Base-by-base conservation (phyloP, 805 yeast genomes). In the Yamadazyma akitaensis region DNA sequence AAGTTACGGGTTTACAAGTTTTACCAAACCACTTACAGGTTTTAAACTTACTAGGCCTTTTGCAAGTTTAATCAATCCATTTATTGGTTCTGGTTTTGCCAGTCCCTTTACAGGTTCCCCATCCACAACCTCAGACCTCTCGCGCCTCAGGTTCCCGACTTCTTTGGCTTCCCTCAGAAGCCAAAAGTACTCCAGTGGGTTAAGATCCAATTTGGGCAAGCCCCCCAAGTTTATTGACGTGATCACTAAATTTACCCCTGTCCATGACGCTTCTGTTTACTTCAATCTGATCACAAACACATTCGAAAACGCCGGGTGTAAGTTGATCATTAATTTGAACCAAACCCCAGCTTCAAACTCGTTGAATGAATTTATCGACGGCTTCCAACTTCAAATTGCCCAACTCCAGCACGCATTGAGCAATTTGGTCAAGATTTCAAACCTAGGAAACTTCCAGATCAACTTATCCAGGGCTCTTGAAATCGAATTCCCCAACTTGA, bases 271-370 rank as follows among this genome's bases (percentile, higher is more conserved):
- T 14, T 44, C 53, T 9, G 42, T 13, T 6, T 44, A 32, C 40
- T 51, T 34, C 34, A 51, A 51, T 36, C 26, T 31, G 8, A 10
- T 48, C 3, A 41, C 52, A n/a, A 30, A 35, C 9, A 24, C 34
- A 24, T 48, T 26, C 44, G 52, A 51, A 26, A 35, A 37, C 11
- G 39, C 30, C 25, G 54, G 54, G 19, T 43, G 51, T 34, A 11
- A n/a, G 3, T 38, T 51, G 3, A 45, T 13, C 7, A 5, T 44
- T 5, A 11, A n/a, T 5, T 33, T 31, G 35, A 12, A 42, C 43
- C 37, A 33, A 11, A 5, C 18, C 8, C 35, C 11, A 17, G 11
- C 35, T 17, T 5, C 11, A 10, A 13, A 14, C 13, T 5, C 16
- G 44, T 34, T 5, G 21, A n/a, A 24, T 26, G 40, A 24, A 8